Base-by-base conservation (phyloP, 2,329 filamentous ascomycete genomes). In the Plectosphaerella plurivora region DNA sequence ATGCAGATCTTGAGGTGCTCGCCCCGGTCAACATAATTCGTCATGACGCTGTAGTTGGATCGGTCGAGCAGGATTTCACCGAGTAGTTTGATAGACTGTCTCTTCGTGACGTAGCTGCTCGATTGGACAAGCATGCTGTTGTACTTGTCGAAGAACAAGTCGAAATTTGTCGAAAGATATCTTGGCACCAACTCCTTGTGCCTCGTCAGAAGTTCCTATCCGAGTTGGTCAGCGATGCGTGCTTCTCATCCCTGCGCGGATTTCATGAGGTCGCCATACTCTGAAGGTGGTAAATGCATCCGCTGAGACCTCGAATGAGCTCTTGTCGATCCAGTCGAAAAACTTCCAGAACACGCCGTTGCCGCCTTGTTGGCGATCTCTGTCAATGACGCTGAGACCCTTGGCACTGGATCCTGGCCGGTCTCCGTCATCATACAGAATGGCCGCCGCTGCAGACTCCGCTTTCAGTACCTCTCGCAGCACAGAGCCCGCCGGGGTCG, bases 31-130 rank as follows among this genome's bases (percentile, higher is more conserved):
- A 99, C 94, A 67, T 97, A 99, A 57, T 88, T 85, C 53, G 93
- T 97, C 94, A 99, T 99, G 65, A 97, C 91, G 65, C 86, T 91
- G 75, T 99, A 99, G 72, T 99, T 97, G 57, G 93, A 91, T 44
- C 94, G 85, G 69, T 97, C 94, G 35, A 99, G 81, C 52, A 99
- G 75, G 47, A 99, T 91, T 73, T 99, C 94, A 50, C 94, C 94
- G 2, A 99, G 82, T 44, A 99, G 81, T 70, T 99, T 99, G 73
- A 97, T 97, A 15, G 91, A 97, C 72, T 99, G 94, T 48, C 94
- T 84, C 71, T 99, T 99, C 24, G 94, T 99, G 56, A 99, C 94
- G 66, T 99, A 99, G 66, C 89, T 95, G 66, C 92, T 90, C 33
- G 91, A 96, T 66, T 95, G 91, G 37, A 97, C 84, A 33, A 99